Evolutionary conservation across 805 yeast genomes (phyloP), one percentile per base, ranked within the genome.

Genomic region (Helenozyma baotianmanensis): DNA sequence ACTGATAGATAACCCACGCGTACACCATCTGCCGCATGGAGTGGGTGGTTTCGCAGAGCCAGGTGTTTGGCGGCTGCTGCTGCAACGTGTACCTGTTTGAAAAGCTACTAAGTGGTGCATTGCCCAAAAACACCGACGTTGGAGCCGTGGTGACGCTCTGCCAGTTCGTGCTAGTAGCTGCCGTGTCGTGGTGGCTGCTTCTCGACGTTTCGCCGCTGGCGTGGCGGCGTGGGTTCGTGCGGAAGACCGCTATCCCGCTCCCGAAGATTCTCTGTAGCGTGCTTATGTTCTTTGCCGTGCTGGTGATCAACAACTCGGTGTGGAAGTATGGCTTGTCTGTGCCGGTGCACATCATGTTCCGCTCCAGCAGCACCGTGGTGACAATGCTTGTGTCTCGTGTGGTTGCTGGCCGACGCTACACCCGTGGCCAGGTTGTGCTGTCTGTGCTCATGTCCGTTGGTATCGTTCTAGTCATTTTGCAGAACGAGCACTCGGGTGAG

Each of bases 51-150:
- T 5, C 19, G 5, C 19, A 17, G 19, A 8, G 19, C 19, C 58
- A 74, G 21, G 74, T 80, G 9, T 77, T 80, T 48, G 82, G 84
- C 0, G 87, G 89, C 3, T 82, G 92, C 52, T 83, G 92, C 51
- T 60, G 77, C 21, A 83, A 80, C 52, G 88, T 80, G 18, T 61
- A 74, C 37, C 67, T 82, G 1, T 56, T 82, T 31, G 92, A 83
- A 51, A 52, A 64, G 16, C 57, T 82, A 12, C 54, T 80, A 2
- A n/a, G n/a, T n/a, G n/a, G n/a, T n/a, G n/a, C n/a, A n/a, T n/a
- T n/a, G n/a, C n/a, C n/a, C n/a, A n/a, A n/a, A n/a, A n/a, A n/a
- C n/a, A 25, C 38, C 23, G 33, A 36, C 15, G 26, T 29, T 11
- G 81, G 82, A 3, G 61, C 64, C 14, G 53, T 79, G 10, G 59